Base-by-base conservation (phyloP, 148 eudicot genomes). In the Rhododendron ferrugineum region DNA sequence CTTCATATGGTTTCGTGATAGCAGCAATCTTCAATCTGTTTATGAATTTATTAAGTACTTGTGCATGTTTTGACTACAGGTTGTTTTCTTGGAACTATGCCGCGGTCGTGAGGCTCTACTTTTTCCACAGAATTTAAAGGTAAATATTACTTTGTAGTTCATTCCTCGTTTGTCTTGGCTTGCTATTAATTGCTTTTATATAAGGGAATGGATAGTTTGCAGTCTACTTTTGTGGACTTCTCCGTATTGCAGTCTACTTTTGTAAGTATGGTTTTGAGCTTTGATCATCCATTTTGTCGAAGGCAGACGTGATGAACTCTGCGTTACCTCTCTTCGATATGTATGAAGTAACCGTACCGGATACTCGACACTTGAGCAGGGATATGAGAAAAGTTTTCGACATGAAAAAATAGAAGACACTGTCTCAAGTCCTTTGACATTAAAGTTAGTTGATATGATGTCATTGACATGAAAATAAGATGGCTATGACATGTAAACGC, bases 1-100 rank as follows among this genome's bases (percentile, higher is more conserved):
- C 52, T 83, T 84, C 7, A 7, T 58, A 16, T 81, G 37, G 18
- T 79, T 54, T 75, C 16, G 2, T 20, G n/a, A 0, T 82, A 23
- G 62, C 83, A 58, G 3, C 40, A 3, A 46, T 83, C 52, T 66
- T 42, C n/a, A 28, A 10, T 78, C 18, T 16, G 34, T 54, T 37
- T 60, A 1, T 72, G 14, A 32, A 15, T 40, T 16, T 28, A 22
- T 32, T 37, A 23, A 20, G 20, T 4, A 77, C 30, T 18, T 88
- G 22, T 78, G 16, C 34, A 79, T n/a, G 22, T 40, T 40, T 40
- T 86, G 50, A 50, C 37, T 82, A 30, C 90, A 97, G 99, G 98
- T 92, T 88, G 99, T 97, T 40, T 97, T 93, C 88, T 90, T 97
- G 92, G 99, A 97, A 91, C 85, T 97, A 78, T 95, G 98, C 87